phyloP scores from a whole-genome alignment of 1,139 yeast genomes.

The Magnusiomyces ingens region DNA sequence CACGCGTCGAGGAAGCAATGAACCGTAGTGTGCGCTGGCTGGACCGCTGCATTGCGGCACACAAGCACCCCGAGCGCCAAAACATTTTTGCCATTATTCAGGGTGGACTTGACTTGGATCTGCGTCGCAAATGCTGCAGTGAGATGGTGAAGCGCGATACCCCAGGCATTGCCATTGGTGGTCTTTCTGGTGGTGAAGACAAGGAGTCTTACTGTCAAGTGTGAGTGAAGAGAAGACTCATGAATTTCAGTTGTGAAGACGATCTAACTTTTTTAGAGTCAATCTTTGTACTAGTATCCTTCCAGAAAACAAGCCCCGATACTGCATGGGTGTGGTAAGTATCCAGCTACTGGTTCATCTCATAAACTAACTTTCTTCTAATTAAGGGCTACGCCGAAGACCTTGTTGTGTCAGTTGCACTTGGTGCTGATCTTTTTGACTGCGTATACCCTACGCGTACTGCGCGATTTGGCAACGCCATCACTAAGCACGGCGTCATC shows the following conservation, averaged over 20 bases:
- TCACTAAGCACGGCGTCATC: slow-evolving; percentile 36
- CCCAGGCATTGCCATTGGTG: slow-evolving; percentile 44
- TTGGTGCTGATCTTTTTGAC: slow-evolving; percentile 42
- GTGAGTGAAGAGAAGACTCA: background rate
- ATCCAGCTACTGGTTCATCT: background rate
- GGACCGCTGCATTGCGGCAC: slow-evolving; percentile 40
- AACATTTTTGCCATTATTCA: slow-evolving; percentile 41
- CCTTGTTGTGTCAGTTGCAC: slow-evolving; percentile 40
- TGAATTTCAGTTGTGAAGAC: slow-evolving; percentile 5
- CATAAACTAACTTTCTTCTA: background rate
- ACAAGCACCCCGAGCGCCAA: slow-evolving; percentile 39
- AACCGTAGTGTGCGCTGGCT: slow-evolving; percentile 40
- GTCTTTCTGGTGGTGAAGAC: slow-evolving; percentile 42
- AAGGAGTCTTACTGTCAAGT: slow-evolving; percentile 37
- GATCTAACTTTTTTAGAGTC: slow-evolving; percentile 22
- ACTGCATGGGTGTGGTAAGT: slow-evolving; percentile 39
- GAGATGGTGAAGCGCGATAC: slow-evolving; percentile 41
- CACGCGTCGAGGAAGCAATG: slow-evolving; percentile 42
- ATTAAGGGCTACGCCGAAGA: slow-evolving; percentile 40
- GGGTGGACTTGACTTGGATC: slow-evolving; percentile 39
- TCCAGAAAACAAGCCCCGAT: slow-evolving; percentile 39
- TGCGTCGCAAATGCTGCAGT: slow-evolving; percentile 36
- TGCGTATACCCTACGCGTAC: slow-evolving; percentile 44
- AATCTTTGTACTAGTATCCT: slow-evolving; percentile 36
- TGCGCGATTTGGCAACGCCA: slow-evolving; percentile 42